Percentiles rank a stretch among this genome's conserved stretches.
Conservation (phyloP, 208 protist genomes). For the Acanthamoeba royreba region DNA sequence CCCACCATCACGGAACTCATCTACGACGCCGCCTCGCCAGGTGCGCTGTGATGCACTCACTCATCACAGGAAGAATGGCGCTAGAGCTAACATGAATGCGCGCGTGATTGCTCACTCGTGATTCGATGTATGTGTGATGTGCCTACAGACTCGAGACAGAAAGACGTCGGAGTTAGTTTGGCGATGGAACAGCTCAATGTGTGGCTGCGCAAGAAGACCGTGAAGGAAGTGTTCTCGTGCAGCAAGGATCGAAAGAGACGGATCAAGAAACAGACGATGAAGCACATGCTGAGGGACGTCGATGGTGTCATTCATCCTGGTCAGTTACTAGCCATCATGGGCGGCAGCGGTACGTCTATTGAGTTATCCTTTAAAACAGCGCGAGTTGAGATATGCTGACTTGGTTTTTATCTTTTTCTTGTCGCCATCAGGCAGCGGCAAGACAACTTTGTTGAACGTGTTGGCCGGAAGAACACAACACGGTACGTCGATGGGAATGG, state of each 20-base stretch:
- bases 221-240: background rate
- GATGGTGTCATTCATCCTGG: background rate
- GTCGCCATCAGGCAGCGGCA: background rate
- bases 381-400: no score
- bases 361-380: background rate
- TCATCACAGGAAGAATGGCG: no score
- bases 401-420: background rate
- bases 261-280: conserved; percentile 25
- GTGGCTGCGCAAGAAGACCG: background rate
- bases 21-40: background rate
- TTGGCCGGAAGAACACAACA: background rate
- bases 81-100: background rate
- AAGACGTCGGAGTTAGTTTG: background rate
- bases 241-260: background rate
- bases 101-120: background rate
- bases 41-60: background rate
- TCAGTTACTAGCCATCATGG: conserved; percentile 35
- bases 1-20: background rate
- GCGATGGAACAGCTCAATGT: background rate
- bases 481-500: background rate
- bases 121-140: background rate
- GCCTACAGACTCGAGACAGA: background rate
- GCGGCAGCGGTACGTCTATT: background rate
- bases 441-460: conserved; percentile 22
- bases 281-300: conserved; percentile 3